phyloP scores from a whole-genome alignment of 257 asterid genomes.

The Nicotiana paniculata region DNA sequence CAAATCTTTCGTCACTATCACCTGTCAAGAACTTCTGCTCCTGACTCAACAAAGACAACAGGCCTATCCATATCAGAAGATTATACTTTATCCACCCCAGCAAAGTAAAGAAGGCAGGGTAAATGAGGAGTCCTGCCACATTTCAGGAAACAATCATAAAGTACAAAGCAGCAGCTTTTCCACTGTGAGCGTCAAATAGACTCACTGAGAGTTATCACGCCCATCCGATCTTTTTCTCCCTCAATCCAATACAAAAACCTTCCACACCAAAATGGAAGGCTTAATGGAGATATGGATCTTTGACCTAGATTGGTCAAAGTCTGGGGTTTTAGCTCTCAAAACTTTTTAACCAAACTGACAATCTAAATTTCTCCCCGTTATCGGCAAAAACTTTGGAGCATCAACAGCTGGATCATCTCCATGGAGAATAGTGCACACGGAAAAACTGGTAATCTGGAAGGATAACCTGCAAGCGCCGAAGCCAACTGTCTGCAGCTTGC shows the following conservation, averaged over 20 bases:
- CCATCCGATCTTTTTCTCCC: neutral
- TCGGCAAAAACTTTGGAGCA: neutral
- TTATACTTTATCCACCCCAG: slow-evolving; percentile 10
- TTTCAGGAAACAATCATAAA: slow-evolving; percentile 10
- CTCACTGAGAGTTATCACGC: slow-evolving; percentile 1
- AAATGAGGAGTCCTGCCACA: slow-evolving; percentile 5
- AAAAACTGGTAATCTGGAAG: slow-evolving; percentile 71
- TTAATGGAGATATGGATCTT: neutral
- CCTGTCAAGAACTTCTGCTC: slow-evolving; percentile 7
- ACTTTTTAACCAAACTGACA: slow-evolving; percentile 12
- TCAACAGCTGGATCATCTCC: slow-evolving; percentile 30
- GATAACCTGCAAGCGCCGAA: slow-evolving; percentile 34
- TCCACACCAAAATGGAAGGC: neutral
- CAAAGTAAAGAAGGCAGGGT: slow-evolving; percentile 8
- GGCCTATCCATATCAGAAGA: slow-evolving; percentile 15
- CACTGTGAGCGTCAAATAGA: neutral
- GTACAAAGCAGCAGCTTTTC: slow-evolving; percentile 3
- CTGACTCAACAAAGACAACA: slow-evolving; percentile 12
- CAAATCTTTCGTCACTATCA: slow-evolving; percentile 27
- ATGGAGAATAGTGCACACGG: slow-evolving; percentile 29
- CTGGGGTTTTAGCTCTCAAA: slow-evolving; percentile 12
- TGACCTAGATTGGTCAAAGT: neutral
- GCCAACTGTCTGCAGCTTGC: slow-evolving; percentile 66
- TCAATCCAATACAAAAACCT: neutral
- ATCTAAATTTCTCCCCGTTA: neutral